phyloP scores from a whole-genome alignment of 108 stramenopile genomes.

The Parietichytrium sp. region DNA sequence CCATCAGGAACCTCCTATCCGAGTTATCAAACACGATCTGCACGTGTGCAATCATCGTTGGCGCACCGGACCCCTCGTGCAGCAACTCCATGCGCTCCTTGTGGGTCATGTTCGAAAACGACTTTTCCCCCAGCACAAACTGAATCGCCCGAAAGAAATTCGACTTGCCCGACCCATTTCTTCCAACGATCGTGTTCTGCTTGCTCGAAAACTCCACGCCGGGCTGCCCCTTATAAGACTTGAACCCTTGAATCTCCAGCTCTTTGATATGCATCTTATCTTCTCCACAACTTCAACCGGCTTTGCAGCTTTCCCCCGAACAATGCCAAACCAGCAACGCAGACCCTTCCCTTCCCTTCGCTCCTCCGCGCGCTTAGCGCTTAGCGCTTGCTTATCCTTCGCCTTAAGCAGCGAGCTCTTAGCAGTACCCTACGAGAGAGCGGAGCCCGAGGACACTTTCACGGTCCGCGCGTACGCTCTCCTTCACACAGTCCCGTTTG shows the following conservation, averaged over 20 bases:
- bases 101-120: conserved; percentile 79
- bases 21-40: conserved; percentile 98
- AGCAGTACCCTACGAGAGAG: no score
- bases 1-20: conserved; percentile 79
- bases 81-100: conserved; percentile 68
- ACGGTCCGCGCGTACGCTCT: no score
- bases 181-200: conserved; percentile 33
- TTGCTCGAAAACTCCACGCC: not conserved
- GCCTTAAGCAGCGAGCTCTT: no score
- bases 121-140: conserved; percentile 83
- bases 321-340: no score
- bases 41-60: conserved; percentile 85
- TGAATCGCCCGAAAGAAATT: conserved; percentile 95
- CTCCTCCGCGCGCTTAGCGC: no score
- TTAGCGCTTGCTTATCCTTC: no score
- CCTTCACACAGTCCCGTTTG: no score
- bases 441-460: no score
- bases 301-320: no score
- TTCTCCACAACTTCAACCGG: no score
- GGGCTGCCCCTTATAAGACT: conserved; percentile 20
- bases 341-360: no score
- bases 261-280: conserved; percentile 40
- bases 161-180: conserved; percentile 83
- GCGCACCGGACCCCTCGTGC: conserved; percentile 82
- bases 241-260: conserved; percentile 38